phyloP scores from a whole-genome alignment of 805 yeast species.

The Teunomyces panamensis region DNA sequence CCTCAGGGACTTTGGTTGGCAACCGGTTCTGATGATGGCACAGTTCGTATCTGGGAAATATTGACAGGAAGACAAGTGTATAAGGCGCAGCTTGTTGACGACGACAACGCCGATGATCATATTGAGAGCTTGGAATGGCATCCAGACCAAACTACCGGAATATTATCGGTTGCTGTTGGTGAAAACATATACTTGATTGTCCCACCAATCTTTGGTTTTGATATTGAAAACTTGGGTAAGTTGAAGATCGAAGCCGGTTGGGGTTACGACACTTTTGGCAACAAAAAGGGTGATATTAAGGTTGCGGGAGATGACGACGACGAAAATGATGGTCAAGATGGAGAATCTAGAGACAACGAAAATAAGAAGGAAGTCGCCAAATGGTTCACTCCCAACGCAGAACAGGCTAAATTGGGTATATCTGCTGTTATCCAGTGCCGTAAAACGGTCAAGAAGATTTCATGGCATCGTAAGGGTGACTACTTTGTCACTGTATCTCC shows the following conservation, averaged over 20 bases:
- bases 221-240: constrained; percentile 76
- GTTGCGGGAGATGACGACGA: constrained; percentile 41
- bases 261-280: constrained; percentile 73
- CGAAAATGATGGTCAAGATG: constrained; percentile 23
- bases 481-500: constrained; percentile 97
- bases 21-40: constrained; percentile 96
- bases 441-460: constrained; percentile 68
- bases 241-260: constrained; percentile 84
- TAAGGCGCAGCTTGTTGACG: constrained; percentile 50
- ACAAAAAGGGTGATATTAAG: constrained; percentile 40
- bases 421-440: constrained; percentile 67
- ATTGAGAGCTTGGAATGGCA: constrained; percentile 87
- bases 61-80: constrained; percentile 92
- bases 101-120: constrained; percentile 65
- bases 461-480: constrained; percentile 98
- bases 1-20: constrained; percentile 94
- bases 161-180: constrained; percentile 82
- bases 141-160: constrained; percentile 71
- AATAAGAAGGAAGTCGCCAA: constrained; percentile 57
- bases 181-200: constrained; percentile 73
- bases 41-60: constrained; percentile 95
- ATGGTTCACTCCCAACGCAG: constrained; percentile 78
- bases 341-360: constrained; percentile 9
- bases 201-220: constrained; percentile 90
- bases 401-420: constrained; percentile 61